phyloP scores from a whole-genome alignment of 108 stramenopile genomes.

The Nannochloropsis gaditana region DNA sequence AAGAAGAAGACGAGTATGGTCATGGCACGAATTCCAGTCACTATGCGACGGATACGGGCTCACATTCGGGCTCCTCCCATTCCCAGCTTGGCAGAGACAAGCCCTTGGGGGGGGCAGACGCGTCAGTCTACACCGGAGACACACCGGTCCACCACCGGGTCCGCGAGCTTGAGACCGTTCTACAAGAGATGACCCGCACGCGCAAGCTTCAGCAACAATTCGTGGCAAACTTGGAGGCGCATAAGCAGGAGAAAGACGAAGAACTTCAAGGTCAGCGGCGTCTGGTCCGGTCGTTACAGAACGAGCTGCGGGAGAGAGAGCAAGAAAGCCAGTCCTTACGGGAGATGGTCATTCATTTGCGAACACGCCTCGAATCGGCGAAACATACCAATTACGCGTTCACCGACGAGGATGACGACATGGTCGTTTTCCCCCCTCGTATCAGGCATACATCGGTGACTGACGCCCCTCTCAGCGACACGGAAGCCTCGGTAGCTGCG shows the following conservation, averaged over 20 bases:
- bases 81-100: background rate
- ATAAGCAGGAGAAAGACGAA: background rate
- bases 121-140: background rate
- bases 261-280: background rate
- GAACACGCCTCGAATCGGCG: background rate
- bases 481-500: background rate
- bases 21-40: background rate
- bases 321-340: background rate
- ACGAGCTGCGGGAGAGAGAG: background rate
- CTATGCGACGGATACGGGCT: background rate
- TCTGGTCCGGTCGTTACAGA: background rate
- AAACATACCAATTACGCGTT: background rate
- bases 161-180: background rate
- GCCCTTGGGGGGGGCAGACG: background rate
- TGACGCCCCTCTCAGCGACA: background rate
- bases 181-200: background rate
- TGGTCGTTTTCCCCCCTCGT: background rate
- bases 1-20: background rate
- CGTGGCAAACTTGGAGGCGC: background rate
- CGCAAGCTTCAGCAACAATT: background rate
- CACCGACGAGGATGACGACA: constrained; percentile 19
- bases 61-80: background rate
- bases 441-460: background rate
- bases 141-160: background rate
- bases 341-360: constrained; percentile 6